Base-by-base conservation (phyloP, 2,329 filamentous ascomycete genomes). In the Talaromyces sp. region DNA sequence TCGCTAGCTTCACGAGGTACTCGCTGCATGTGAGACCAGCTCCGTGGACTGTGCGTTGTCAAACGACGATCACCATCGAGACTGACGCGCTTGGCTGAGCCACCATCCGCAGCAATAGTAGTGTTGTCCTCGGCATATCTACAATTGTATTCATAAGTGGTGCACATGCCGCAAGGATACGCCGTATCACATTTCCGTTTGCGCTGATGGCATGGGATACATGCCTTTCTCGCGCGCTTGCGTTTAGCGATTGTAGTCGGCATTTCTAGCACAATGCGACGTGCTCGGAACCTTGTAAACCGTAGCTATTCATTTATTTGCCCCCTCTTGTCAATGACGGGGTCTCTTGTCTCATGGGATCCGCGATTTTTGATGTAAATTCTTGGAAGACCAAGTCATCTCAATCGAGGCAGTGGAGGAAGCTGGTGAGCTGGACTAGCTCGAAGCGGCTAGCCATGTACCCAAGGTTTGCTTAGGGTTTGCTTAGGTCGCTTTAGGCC, bases 161-260 rank as follows among this genome's bases (percentile, higher is more conserved):
- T 66, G 64, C 71, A 73, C 67, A 63, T 72, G 56, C 63, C 62
- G 62, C 72, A 73, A n/a, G 72, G 72, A 66, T 71, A 69, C 37
- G n/a, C 52, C 3, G 23, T 60, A 57, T 73, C 70, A 58, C 71
- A 73, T 70, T 72, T 73, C n/a, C 71, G 70, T 65, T 73, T 73
- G 55, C 71, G 71, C 68, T 73, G 67, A 31, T 73, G 71, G 58
- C 71, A 73, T 2, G 71, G 71, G 16, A 70, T 69, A 57, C 71
- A 73, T 64, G 71, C 70, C 42, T 72, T 73, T 44, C 62, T 67
- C 1, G 66, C 69, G 28, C 71, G 71, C 66, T 71, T 73, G 54
- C 71, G 71, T 62, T 71, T 71, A 63, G 40, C 2, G 40, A 57
- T 63, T 56, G 48, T 56, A 0, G 67, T 65, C 11, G 66, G 67